Percentiles rank a stretch among this genome's conserved stretches.
These are phyloP conservation scores for Kitagawia praeruptora DNA, from an alignment of 129 eudicot genomes.

Conservation along the genomic window DNA sequence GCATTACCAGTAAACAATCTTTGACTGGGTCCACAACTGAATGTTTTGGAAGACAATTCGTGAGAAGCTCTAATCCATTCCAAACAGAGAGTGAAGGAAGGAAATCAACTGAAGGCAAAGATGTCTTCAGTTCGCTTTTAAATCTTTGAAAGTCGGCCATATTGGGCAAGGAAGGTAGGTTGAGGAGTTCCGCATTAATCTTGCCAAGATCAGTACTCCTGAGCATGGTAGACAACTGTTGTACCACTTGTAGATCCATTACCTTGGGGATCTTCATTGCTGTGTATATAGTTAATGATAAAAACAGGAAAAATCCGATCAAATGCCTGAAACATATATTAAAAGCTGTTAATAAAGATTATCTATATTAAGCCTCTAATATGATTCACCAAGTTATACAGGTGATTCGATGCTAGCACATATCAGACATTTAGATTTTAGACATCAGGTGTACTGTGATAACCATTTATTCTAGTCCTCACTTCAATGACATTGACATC, in stretches of 20 bases:
- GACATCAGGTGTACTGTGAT: not conserved
- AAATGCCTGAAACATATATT: slow-evolving; percentile 69
- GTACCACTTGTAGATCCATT: slow-evolving; percentile 51
- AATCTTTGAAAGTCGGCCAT: slow-evolving; percentile 68
- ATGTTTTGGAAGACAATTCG: slow-evolving; percentile 73
- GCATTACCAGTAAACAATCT: slow-evolving; percentile 45
- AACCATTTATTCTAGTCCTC: not conserved
- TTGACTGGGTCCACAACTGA: slow-evolving; percentile 37
- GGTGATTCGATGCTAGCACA: not conserved
- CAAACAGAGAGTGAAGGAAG: no score
- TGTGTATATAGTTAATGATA: slow-evolving; percentile 73
- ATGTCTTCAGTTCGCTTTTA: slow-evolving; percentile 45
- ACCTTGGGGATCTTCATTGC: slow-evolving; percentile 69
- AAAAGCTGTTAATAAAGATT: not conserved
- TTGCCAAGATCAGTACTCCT: slow-evolving; percentile 58
- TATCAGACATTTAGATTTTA: not conserved
- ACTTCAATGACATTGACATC: not conserved
- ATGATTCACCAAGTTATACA: not conserved
- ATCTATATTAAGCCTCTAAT: not conserved
- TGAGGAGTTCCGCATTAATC: slow-evolving; percentile 49
- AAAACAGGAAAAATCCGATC: slow-evolving; percentile 87
- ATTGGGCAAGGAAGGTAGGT: slow-evolving; percentile 74
- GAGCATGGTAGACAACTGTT: slow-evolving; percentile 54
- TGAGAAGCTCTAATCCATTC: slow-evolving; percentile 65
- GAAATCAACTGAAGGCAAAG: slow-evolving; percentile 67